phyloP scores from a whole-genome alignment of 805 yeast species.

The Phaffomyces antillensis region DNA sequence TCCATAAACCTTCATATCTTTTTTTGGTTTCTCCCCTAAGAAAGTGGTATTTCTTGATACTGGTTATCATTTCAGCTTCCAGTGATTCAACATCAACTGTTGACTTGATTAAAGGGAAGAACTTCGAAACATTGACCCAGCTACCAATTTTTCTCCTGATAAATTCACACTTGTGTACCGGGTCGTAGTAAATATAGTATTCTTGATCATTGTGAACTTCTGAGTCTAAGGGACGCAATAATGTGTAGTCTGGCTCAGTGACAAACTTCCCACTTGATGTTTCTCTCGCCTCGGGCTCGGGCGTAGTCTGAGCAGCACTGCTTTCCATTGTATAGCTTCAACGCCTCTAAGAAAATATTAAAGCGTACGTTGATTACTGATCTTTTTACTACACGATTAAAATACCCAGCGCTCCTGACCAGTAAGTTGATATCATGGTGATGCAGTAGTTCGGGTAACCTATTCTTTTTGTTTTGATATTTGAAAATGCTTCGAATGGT shows the following conservation, averaged over 20 bases:
- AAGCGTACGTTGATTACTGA: too few relatives aligned
- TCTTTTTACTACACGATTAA: too few relatives aligned
- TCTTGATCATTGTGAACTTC: conserved; percentile 7
- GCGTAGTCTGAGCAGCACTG: too few relatives aligned
- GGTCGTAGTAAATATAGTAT: conserved; percentile 7
- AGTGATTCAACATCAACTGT: not conserved
- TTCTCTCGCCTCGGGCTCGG: too few relatives aligned
- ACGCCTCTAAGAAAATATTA: too few relatives aligned
- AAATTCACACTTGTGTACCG: not conserved
- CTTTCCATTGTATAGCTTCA: not conserved
- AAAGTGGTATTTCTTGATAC: not conserved
- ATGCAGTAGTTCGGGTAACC: too few relatives aligned
- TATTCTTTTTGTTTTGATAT: too few relatives aligned
- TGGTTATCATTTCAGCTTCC: not conserved
- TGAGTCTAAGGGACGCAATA: conserved; percentile 1
- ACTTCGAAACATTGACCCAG: conserved; percentile 18
- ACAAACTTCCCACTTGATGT: too few relatives aligned
- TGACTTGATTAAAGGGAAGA: conserved; percentile 1
- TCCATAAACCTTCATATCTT: conserved; percentile 18
- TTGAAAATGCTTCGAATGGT: not conserved
- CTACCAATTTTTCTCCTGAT: conserved; percentile 18
- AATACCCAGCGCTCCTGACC: not conserved
- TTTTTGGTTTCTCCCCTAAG: not conserved
- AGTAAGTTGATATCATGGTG: too few relatives aligned
- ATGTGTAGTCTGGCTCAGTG: conserved; percentile 2